Evolutionary conservation across 352 stramenopile genomes (phyloP).

Genomic region (Thraustochytrium sp.): DNA sequence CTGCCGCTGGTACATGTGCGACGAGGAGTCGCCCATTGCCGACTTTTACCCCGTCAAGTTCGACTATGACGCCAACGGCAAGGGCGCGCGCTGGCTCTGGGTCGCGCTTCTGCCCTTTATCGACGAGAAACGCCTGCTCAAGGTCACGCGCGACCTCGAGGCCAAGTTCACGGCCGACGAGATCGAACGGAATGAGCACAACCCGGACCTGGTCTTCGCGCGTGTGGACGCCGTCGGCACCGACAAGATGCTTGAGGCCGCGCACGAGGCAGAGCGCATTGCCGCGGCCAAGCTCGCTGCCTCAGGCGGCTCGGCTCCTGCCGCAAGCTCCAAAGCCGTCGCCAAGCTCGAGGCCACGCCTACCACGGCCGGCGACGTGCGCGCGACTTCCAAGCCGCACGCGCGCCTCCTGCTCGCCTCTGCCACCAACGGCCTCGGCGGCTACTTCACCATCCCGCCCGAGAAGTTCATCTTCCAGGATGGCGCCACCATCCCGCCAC

Average conservation of each 20-base stretch:
- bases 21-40: constrained; percentile 90
- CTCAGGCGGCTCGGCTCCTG: background rate
- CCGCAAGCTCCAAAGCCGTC: background rate
- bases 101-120: constrained; percentile 98
- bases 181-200: constrained; percentile 42
- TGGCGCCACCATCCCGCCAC: background rate
- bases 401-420: constrained; percentile 10
- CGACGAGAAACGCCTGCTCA: constrained; percentile 86
- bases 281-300: background rate
- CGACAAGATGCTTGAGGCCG: constrained; percentile 10
- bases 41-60: constrained; percentile 89
- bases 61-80: constrained; percentile 94
- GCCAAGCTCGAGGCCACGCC: constrained; percentile 8
- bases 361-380: constrained; percentile 30
- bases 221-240: background rate
- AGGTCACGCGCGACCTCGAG: constrained; percentile 53
- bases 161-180: constrained; percentile 47
- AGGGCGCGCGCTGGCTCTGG: constrained; percentile 97
- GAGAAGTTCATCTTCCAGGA: background rate
- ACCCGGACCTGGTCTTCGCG: constrained; percentile 43
- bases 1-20: constrained; percentile 87
- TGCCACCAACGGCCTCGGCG: constrained; percentile 7
- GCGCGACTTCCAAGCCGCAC: background rate
- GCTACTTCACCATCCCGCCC: constrained; percentile 11
- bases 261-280: background rate